Percentiles rank a stretch among this genome's conserved stretches.
These are phyloP conservation scores for Chalciporus piperatus DNA, from an alignment of 768 basidiomycete genomes.

Conservation along the genomic window DNA sequence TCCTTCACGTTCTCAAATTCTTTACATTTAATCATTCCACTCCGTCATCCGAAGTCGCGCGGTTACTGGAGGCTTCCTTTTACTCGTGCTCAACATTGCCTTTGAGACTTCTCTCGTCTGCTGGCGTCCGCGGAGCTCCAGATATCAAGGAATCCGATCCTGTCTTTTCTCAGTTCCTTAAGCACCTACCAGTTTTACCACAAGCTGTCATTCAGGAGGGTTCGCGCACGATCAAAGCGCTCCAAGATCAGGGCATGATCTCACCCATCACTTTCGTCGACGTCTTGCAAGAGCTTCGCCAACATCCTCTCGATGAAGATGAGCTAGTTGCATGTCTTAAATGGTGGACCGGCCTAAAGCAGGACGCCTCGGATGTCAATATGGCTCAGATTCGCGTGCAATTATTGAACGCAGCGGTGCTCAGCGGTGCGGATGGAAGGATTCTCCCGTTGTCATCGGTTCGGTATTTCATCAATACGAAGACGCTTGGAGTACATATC, in stretches of 20 bases:
- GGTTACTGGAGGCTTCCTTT: conserved; percentile 71
- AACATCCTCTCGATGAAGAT: conserved; percentile 62
- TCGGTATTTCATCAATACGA: conserved; percentile 67
- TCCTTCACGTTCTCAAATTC: conserved; percentile 80
- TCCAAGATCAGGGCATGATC: conserved; percentile 65
- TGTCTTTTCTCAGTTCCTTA: conserved; percentile 71
- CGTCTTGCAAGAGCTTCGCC: conserved; percentile 72
- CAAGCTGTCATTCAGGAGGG: conserved; percentile 55
- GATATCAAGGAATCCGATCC: conserved; percentile 75
- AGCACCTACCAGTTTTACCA: conserved; percentile 72
- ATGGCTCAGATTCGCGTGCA: conserved; percentile 50
- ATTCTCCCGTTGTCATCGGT: conserved; percentile 71
- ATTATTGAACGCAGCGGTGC: conserved; percentile 69
- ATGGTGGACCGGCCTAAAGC: conserved; percentile 71
- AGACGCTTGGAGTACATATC: conserved; percentile 52
- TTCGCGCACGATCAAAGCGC: conserved; percentile 52
- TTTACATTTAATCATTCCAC: conserved; percentile 90
- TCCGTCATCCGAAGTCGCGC: conserved; percentile 76
- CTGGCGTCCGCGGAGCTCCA: conserved; percentile 63
- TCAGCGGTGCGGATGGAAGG: conserved; percentile 48
- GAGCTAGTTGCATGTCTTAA: conserved; percentile 82
- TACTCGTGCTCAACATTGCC: conserved; percentile 57
- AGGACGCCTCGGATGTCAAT: conserved; percentile 33
- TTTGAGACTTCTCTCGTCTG: conserved; percentile 73
- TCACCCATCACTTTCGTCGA: conserved; percentile 78